A percentile compares a stretch with the other conserved stretches of the same genome.
These are phyloP conservation scores for Hamamelis virginiana DNA, from an alignment of 164 flowering plant species.

Conservation along the genomic window DNA sequence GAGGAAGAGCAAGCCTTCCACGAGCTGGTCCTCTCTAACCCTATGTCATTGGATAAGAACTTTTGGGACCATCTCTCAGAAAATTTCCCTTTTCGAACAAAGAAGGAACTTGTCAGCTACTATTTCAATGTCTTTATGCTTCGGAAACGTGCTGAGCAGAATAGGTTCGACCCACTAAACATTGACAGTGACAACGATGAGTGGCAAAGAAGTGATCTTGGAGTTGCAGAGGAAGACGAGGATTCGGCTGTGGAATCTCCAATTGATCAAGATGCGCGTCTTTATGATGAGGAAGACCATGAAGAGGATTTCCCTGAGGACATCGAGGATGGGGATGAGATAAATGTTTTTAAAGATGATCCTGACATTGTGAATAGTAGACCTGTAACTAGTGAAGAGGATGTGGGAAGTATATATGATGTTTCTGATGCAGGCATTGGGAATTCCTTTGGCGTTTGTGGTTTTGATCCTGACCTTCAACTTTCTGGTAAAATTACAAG, in stretches of 20 bases:
- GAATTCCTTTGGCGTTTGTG: background rate
- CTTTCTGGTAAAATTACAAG: background rate
- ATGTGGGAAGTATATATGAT: slow-evolving; percentile 26
- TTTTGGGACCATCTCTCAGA: slow-evolving; percentile 55
- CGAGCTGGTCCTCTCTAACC: slow-evolving; percentile 55
- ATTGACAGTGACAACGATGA: slow-evolving; percentile 79
- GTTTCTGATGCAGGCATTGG: slow-evolving; percentile 2
- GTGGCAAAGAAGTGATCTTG: slow-evolving; percentile 42
- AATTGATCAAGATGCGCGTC: slow-evolving; percentile 18
- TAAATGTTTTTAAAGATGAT: slow-evolving; percentile 10
- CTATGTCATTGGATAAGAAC: slow-evolving; percentile 47
- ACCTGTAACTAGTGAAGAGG: slow-evolving; percentile 16
- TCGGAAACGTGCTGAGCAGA: slow-evolving; percentile 63
- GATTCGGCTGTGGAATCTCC: slow-evolving; percentile 48
- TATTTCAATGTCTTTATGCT: slow-evolving; percentile 86
- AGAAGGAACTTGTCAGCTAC: slow-evolving; percentile 63
- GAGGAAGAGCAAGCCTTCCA: slow-evolving; percentile 64
- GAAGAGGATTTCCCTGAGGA: slow-evolving; percentile 13
- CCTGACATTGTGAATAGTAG: slow-evolving; percentile 1
- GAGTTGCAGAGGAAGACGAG: slow-evolving; percentile 40
- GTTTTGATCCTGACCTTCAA: slow-evolving; percentile 1
- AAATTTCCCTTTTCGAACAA: slow-evolving; percentile 50
- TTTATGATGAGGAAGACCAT: slow-evolving; percentile 11
- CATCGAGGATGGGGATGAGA: slow-evolving; percentile 7
- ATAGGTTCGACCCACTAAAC: slow-evolving; percentile 39